Evolutionary conservation across 139 green algal species (phyloP).

Genomic region (Asterochloris sp.): DNA sequence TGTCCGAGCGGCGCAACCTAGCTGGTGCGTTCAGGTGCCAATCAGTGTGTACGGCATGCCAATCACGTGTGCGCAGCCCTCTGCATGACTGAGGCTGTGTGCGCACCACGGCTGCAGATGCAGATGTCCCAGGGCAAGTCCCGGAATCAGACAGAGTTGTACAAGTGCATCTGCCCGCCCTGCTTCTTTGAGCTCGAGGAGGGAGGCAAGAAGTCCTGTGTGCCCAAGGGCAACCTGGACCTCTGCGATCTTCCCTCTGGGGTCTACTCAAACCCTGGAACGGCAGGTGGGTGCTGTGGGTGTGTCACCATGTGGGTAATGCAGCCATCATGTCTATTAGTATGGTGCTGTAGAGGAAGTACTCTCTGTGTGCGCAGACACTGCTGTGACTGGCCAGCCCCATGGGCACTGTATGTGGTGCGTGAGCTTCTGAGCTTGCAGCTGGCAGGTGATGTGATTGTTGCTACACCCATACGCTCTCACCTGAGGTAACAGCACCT

Average conservation of each 20-base stretch:
- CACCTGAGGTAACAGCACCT: too few relatives aligned
- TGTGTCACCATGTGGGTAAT: too few relatives aligned
- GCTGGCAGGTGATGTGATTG: too few relatives aligned
- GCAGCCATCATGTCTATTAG: too few relatives aligned
- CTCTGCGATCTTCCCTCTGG: constrained; percentile 45
- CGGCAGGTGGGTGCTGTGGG: too few relatives aligned
- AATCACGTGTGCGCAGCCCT: not conserved
- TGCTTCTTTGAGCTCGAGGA: constrained; percentile 45
- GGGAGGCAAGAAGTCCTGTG: constrained; percentile 34
- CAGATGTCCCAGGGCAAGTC: constrained; percentile 23
- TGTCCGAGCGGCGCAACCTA: not conserved
- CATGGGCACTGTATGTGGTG: too few relatives aligned
- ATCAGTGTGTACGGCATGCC: not conserved
- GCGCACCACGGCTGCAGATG: constrained; percentile 1
- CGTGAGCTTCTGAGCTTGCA: too few relatives aligned
- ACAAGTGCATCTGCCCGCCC: constrained; percentile 50
- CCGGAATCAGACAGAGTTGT: constrained; percentile 19
- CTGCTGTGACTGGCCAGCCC: too few relatives aligned
- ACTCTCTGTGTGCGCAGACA: too few relatives aligned
- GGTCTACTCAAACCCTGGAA: constrained; percentile 19
- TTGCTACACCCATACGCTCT: too few relatives aligned
- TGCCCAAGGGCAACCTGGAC: constrained; percentile 48
- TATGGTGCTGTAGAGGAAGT: too few relatives aligned
- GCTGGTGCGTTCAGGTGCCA: not conserved
- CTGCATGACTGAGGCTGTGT: too few relatives aligned